phyloP scores from a whole-genome alignment of 148 eudicot genomes.

The Fagopyrum esculentum region DNA sequence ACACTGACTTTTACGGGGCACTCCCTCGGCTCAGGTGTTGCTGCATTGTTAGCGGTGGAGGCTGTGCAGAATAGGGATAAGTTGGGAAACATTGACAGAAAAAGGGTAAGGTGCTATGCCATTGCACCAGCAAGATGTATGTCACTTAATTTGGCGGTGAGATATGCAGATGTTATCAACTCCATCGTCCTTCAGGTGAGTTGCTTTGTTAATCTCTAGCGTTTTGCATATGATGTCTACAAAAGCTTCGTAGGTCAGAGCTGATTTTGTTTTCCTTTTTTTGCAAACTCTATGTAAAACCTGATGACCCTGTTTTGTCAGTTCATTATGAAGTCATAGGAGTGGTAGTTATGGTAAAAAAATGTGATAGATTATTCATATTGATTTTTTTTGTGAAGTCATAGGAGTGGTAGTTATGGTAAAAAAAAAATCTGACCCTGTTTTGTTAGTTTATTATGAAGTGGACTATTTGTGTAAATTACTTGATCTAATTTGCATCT shows the following conservation, averaged over 20 bases:
- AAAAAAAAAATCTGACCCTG: neutral
- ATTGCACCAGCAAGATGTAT: conserved; percentile 96
- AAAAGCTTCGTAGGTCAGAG: neutral
- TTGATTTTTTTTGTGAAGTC: neutral
- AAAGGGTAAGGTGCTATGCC: conserved; percentile 79
- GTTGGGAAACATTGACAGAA: conserved; percentile 65
- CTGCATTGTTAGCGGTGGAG: conserved; percentile 68
- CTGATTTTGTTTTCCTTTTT: neutral
- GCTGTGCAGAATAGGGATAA: conserved; percentile 57
- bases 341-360: neutral
- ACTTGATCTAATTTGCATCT: neutral
- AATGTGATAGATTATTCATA: neutral
- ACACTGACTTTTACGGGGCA: conserved; percentile 82
- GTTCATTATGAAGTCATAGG: neutral
- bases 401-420: neutral
- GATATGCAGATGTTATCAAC: conserved; percentile 94
- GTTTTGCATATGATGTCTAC: neutral
- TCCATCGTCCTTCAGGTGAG: conserved; percentile 92
- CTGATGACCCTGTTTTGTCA: neutral
- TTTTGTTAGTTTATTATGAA: too few species aligned
- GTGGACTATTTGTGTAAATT: neutral
- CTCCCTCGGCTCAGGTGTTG: conserved; percentile 96
- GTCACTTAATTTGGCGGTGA: conserved; percentile 91
- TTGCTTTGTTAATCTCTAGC: conserved; percentile 1
- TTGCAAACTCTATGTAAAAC: neutral